phyloP scores from a whole-genome alignment of 2,329 filamentous ascomycete species.

The Pseudopithomyces maydicus region DNA sequence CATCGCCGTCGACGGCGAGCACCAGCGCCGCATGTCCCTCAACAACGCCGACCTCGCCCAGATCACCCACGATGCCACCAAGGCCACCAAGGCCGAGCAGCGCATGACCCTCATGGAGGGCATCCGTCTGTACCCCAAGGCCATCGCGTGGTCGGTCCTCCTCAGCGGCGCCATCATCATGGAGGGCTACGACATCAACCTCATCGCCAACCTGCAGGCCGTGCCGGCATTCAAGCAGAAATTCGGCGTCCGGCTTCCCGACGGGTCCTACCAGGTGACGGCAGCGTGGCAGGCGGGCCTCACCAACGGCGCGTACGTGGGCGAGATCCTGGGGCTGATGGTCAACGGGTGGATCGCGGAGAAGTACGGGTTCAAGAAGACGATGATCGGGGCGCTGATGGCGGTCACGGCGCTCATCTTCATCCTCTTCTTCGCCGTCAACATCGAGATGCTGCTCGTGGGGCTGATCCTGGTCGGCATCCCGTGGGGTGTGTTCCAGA shows the following conservation, averaged over 20 bases:
- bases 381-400: slow-evolving; percentile 41
- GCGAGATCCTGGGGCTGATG: slow-evolving; percentile 52
- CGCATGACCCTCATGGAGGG: slow-evolving; percentile 68
- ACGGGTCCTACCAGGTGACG: slow-evolving; percentile 49
- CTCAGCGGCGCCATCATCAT: slow-evolving; percentile 89
- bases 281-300: slow-evolving; percentile 54
- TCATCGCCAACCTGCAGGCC: slow-evolving; percentile 78
- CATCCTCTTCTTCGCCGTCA: slow-evolving; percentile 43
- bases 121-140: slow-evolving; percentile 82
- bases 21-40: slow-evolving; percentile 35
- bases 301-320: slow-evolving; percentile 52
- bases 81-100: slow-evolving; percentile 51
- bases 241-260: slow-evolving; percentile 45
- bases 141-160: slow-evolving; percentile 79
- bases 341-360: slow-evolving; percentile 53
- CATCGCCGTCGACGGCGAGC: slow-evolving; percentile 37
- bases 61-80: slow-evolving; percentile 37
- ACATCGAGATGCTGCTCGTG: slow-evolving; percentile 62
- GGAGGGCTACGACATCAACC: slow-evolving; percentile 84
- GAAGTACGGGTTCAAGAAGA: slow-evolving; percentile 48
- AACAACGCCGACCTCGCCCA: slow-evolving; percentile 33
- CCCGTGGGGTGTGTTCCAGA: slow-evolving; percentile 55
- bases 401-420: slow-evolving; percentile 40
- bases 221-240: slow-evolving; percentile 51
- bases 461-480: slow-evolving; percentile 60